A percentile compares a stretch with the other conserved stretches of the same genome.
phyloP scores from a whole-genome alignment of 2,329 filamentous ascomycete genomes.

The Talaromyces amestolkiae region DNA sequence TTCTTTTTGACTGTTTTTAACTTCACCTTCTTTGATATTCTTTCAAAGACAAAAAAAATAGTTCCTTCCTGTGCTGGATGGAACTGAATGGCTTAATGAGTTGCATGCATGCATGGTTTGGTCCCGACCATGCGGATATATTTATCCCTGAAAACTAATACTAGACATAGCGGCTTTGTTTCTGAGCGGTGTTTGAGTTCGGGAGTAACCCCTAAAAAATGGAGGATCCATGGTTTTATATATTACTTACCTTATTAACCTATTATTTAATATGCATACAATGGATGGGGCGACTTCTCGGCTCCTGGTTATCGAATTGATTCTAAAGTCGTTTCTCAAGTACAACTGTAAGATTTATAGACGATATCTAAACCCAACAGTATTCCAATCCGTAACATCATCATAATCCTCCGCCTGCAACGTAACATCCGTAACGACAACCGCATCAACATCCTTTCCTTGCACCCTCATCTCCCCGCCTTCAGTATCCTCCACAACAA shows the following conservation, averaged over 20 bases:
- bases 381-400: conserved; percentile 61
- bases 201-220: neutral
- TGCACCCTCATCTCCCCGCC: conserved; percentile 32
- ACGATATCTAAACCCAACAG: conserved; percentile 59
- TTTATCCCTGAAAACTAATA: conserved; percentile 8
- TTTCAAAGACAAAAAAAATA: neutral
- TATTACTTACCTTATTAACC: neutral
- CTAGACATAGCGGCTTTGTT: conserved; percentile 6
- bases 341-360: conserved; percentile 31
- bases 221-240: neutral
- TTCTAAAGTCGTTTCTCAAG: neutral
- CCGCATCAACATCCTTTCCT: conserved; percentile 43
- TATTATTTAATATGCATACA: conserved; percentile 1
- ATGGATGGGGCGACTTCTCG: neutral
- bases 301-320: neutral
- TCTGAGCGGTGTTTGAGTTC: neutral
- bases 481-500: neutral
- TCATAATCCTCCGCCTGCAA: conserved; percentile 52
- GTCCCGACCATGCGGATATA: neutral
- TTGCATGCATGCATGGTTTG: conserved; percentile 1
- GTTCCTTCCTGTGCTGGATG: neutral
- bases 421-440: conserved; percentile 38
- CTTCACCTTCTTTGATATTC: neutral
- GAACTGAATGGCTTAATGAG: conserved; percentile 10
- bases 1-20: neutral